These are phyloP conservation scores for Tolypocladium nubicola DNA, from an alignment of 2,329 filamentous ascomycete species.

Conservation along the genomic window DNA sequence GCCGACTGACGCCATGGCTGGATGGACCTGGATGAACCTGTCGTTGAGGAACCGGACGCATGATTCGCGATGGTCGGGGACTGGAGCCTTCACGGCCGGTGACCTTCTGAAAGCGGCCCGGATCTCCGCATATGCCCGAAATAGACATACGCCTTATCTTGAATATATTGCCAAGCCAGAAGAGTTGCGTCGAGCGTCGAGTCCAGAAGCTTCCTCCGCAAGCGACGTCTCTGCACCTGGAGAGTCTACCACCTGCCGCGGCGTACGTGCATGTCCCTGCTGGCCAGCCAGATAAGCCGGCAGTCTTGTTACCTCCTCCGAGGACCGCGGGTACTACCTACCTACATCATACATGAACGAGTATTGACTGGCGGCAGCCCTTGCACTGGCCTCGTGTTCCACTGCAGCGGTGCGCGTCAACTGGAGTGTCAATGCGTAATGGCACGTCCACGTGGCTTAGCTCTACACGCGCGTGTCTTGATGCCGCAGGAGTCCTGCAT, in stretches of 20 bases:
- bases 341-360: neutral
- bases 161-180: neutral
- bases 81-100: neutral
- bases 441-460: neutral
- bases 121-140: neutral
- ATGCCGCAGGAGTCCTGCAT: neutral
- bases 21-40: constrained; percentile 1
- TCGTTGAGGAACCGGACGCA: constrained; percentile 2
- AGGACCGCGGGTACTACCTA: neutral
- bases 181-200: neutral
- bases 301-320: neutral
- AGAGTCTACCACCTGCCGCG: neutral
- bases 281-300: neutral
- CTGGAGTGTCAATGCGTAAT: neutral
- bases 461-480: neutral
- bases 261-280: neutral
- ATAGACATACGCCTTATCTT: neutral
- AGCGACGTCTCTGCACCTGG: neutral
- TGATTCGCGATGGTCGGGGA: neutral
- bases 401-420: neutral
- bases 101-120: neutral
- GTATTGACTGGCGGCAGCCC: neutral
- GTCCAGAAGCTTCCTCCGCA: neutral
- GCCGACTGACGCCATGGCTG: neutral
- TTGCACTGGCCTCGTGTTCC: neutral